Base-by-base conservation (phyloP, 164 flowering plant species). In the Taxillus chinensis region DNA sequence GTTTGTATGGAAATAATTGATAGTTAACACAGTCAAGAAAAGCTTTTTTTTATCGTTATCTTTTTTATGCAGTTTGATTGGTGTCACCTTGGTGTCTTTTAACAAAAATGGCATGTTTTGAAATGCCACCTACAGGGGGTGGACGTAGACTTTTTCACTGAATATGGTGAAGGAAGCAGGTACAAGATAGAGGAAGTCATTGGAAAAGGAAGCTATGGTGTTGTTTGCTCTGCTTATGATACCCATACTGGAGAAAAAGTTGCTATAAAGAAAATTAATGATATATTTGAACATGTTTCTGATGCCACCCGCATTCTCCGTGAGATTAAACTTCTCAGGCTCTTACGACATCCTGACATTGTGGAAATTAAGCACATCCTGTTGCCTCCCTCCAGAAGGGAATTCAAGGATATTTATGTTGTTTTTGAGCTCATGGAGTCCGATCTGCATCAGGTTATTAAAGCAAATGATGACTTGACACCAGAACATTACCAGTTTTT, bases 351-450 rank as follows among this genome's bases (percentile, higher is more conserved):
- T 75, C 96, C 98, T 2, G 98, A 92, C 70, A 88, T 92, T 71
- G 96, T 92, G 48, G 98, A 92, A 77, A 92, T 92, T 71, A 92
- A 90, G 72, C 98, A 92, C 77, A 90, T 92, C 64, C 66, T 92
- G 69, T 77, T 92, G 74, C 98, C 98, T 61, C 96, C 98, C 67
- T 92, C 91, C 2, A 81, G 96, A 79, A 84, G 98, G 77, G 98
- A 92, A 71, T 92, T 87, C 74, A 92, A 82, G 71, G 98, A 92
- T 71, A 92, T 92, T 27, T 92, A 92, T 72, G 96, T 92, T 39
- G 98, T 92, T 50, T 92, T 92, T 71, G 98, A 92, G 69, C 95
- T 92, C 61, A 92, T 92, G 98, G 98, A 92, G 73, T 92, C 96
- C 55, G 98, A 92, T 76, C 68, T 92, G 38, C 98, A 92, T 70